Base-by-base conservation (phyloP, 2,329 filamentous ascomycete species). In the Alternaria panax region DNA sequence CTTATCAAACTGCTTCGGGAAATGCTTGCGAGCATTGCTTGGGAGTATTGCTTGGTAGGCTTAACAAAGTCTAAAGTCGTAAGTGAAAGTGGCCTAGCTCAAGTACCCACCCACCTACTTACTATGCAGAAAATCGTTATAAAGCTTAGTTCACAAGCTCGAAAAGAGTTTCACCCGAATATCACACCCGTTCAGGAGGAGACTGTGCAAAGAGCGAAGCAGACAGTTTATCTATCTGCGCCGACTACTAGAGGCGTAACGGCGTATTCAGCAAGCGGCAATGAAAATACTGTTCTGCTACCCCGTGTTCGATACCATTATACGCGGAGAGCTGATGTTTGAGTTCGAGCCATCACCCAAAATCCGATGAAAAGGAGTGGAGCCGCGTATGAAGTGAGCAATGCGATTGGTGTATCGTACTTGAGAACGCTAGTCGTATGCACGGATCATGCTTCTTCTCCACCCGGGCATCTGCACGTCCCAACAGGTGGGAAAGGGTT, bases 21-120 rank as follows among this genome's bases (percentile, higher is more conserved):
- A 28, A 57, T 52, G 54, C 54, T 61, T 63, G 54, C 57, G 57
- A 60, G n/a, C n/a, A n/a, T n/a, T n/a, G n/a, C n/a, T n/a, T n/a
- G n/a, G 30, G 38, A 36, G 9, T 40, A n/a, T n/a, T n/a, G 34
- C 36, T 54, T 46, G 38, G 36, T 41, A 25, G 41, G 24, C 22
- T 50, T 38, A 18, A 47, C 5, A 7, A 22, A 30, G 11, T 16
- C 28, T 48, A 20, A 11, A n/a, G 9, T 41, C 16, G 51, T 54
- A 52, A 54, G 54, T 58, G 30, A 11, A 27, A 22, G 18, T 22
- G 40, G 30, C 38, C 20, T 43, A 30, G 22, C 24, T 32, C 27
- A 5, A 47, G 11, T 22, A 51, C n/a, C 38, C 30, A 47, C 40
- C n/a, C 8, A 24, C 34, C 53, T 30, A 56, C 46, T 32, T 25